Conservation (phyloP, 2,329 filamentous ascomycete species). For the Calonectria multiphialidica region DNA sequence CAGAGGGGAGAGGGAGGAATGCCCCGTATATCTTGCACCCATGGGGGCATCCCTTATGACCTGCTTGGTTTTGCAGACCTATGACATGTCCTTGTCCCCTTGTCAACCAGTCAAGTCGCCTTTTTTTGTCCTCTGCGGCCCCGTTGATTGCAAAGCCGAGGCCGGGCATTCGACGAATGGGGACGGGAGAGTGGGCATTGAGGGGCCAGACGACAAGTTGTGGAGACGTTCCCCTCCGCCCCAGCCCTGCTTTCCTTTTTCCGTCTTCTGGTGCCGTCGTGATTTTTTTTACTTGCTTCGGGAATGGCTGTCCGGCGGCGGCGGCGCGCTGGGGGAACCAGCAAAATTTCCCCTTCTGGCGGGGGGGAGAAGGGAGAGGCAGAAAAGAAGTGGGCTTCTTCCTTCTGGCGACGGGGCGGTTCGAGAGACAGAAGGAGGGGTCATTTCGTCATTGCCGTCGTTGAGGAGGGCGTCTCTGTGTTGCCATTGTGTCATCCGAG, state of each 20-base stretch:
- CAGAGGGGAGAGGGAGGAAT: neutral
- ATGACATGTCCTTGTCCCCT: neutral
- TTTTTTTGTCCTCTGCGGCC: neutral
- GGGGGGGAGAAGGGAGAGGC: neutral
- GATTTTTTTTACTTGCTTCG: neutral
- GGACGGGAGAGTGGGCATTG: conserved; percentile 22
- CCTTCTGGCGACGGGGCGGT: neutral
- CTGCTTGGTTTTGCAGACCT: neutral
- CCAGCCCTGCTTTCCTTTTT: neutral
- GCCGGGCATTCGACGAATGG: conserved; percentile 38
- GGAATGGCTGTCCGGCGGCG: neutral
- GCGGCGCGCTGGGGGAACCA: neutral
- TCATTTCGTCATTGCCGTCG: neutral
- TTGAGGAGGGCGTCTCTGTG: neutral
- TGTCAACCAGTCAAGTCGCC: neutral
- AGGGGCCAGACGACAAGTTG: neutral
- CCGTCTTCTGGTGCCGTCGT: neutral
- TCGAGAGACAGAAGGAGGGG: neutral
- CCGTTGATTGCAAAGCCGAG: conserved; percentile 40
- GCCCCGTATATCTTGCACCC: neutral
- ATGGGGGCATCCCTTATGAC: conserved; percentile 7
- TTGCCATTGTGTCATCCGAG: neutral
- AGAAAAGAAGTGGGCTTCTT: neutral
- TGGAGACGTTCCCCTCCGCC: neutral
- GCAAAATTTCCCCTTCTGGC: neutral